Evolutionary conservation across 2,329 filamentous ascomycete genomes (phyloP).

Genomic region (Trichophyton verrucosum): DNA sequence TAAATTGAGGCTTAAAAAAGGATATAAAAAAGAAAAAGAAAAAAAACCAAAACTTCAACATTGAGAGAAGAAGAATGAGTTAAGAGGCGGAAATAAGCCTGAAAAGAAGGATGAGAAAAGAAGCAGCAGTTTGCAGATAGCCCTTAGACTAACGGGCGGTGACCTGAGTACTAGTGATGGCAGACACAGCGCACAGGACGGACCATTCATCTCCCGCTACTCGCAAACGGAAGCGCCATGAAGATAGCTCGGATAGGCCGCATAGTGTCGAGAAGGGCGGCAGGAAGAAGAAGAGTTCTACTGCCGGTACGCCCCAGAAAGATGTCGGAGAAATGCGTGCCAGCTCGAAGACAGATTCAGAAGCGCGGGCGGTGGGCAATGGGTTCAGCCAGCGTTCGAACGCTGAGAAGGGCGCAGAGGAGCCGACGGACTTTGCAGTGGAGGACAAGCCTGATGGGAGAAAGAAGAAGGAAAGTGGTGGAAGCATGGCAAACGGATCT

Average conservation of each 20-base stretch:
- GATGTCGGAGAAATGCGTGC: background rate
- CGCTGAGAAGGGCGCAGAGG: background rate
- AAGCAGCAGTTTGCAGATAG: too few species aligned
- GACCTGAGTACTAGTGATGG: constrained; percentile 25
- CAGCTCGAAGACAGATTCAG: background rate
- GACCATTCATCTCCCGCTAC: background rate
- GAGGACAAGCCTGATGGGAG: background rate
- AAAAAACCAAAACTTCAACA: too few species aligned
- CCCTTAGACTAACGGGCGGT: background rate
- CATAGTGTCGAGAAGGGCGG: constrained; percentile 14
- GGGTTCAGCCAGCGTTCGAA: background rate
- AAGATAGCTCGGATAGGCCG: background rate
- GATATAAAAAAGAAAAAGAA: background rate
- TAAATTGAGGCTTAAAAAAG: background rate
- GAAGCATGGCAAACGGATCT: constrained; percentile 10
- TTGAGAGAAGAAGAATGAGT: background rate
- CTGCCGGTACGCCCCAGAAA: background rate
- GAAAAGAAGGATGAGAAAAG: background rate
- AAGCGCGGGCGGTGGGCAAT: background rate
- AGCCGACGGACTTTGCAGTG: background rate
- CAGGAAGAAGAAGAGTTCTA: constrained; percentile 8
- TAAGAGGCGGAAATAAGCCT: background rate
- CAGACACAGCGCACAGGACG: constrained; percentile 21
- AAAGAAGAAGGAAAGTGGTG: background rate
- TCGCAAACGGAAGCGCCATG: constrained; percentile 5